Conservation (phyloP, 2,329 filamentous ascomycete genomes). For the Diaporthe ampelina region DNA sequence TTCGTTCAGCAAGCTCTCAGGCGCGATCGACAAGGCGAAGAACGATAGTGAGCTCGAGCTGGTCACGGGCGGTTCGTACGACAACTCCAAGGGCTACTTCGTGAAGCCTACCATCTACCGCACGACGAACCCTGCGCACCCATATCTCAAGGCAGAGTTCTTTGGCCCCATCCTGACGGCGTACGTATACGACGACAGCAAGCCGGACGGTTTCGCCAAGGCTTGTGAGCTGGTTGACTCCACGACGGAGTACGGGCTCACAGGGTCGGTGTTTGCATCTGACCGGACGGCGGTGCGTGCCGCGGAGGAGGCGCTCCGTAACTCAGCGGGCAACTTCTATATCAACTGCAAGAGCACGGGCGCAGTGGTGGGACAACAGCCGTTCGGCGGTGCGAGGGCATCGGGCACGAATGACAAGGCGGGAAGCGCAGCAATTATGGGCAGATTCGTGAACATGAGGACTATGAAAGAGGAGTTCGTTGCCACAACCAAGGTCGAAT, state of each 20-base stretch:
- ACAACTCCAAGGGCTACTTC: constrained; percentile 58
- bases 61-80: constrained; percentile 60
- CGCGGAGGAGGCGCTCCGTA: constrained; percentile 65
- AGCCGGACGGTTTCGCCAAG: constrained; percentile 58
- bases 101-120: constrained; percentile 63
- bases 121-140: constrained; percentile 56
- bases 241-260: constrained; percentile 77
- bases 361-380: constrained; percentile 80
- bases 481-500: constrained; percentile 72
- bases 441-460: constrained; percentile 64
- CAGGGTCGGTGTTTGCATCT: constrained; percentile 64
- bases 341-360: constrained; percentile 73
- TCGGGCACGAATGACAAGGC: constrained; percentile 79
- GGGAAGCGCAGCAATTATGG: constrained; percentile 63
- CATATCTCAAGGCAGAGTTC: constrained; percentile 61
- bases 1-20: constrained; percentile 61
- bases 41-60: constrained; percentile 57
- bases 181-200: constrained; percentile 63
- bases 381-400: constrained; percentile 77
- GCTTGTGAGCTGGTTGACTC: constrained; percentile 76
- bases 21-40: constrained; percentile 60
- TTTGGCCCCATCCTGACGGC: constrained; percentile 63
- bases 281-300: constrained; percentile 62
- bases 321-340: constrained; percentile 71
- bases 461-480: constrained; percentile 80